A percentile compares a stretch with the other conserved stretches of the same genome.
phyloP scores from a whole-genome alignment of 2,329 filamentous ascomycete species.

The Camptophora hylomeconis region DNA sequence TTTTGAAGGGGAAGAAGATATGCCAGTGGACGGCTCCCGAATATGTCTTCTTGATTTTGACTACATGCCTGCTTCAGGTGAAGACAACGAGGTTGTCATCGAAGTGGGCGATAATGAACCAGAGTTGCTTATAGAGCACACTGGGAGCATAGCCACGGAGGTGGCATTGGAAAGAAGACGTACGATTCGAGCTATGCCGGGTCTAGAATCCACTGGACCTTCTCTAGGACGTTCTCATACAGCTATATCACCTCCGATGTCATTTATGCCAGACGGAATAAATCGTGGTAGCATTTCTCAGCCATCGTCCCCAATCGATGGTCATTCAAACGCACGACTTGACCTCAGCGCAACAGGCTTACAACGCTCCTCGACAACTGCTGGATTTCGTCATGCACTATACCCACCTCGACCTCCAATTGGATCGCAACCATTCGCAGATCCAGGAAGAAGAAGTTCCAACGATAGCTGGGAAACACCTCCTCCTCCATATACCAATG shows the following conservation, averaged over 20 bases:
- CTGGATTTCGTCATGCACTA: slow-evolving; percentile 53
- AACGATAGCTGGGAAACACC: slow-evolving; percentile 15
- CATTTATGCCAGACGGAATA: slow-evolving; percentile 4
- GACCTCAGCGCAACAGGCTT: slow-evolving; percentile 7
- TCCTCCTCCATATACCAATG: slow-evolving; percentile 13
- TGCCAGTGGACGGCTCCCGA: slow-evolving; percentile 67
- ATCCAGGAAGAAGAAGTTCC: not conserved
- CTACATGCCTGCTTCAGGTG: slow-evolving; percentile 45
- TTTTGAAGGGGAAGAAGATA: slow-evolving; percentile 55
- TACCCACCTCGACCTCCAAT: slow-evolving; percentile 38
- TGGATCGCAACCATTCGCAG: slow-evolving; percentile 7
- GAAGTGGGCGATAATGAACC: slow-evolving; percentile 61
- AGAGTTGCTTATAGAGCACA: slow-evolving; percentile 59
- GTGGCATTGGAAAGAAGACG: slow-evolving; percentile 66
- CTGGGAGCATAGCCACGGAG: slow-evolving; percentile 61
- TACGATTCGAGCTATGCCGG: slow-evolving; percentile 30
- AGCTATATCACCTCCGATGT: slow-evolving; percentile 14
- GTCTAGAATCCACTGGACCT: slow-evolving; percentile 5
- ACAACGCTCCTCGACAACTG: slow-evolving; percentile 35
- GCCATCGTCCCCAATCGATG: slow-evolving; percentile 16
- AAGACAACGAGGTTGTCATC: slow-evolving; percentile 47
- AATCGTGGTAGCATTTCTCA: slow-evolving; percentile 10
- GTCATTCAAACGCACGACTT: no score
- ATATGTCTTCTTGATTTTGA: slow-evolving; percentile 63
- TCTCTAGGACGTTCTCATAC: slow-evolving; percentile 29